These are phyloP conservation scores for Dendrocalamus latiflorus DNA, from an alignment of 202 grass and related monocot genomes.

Conservation along the genomic window DNA sequence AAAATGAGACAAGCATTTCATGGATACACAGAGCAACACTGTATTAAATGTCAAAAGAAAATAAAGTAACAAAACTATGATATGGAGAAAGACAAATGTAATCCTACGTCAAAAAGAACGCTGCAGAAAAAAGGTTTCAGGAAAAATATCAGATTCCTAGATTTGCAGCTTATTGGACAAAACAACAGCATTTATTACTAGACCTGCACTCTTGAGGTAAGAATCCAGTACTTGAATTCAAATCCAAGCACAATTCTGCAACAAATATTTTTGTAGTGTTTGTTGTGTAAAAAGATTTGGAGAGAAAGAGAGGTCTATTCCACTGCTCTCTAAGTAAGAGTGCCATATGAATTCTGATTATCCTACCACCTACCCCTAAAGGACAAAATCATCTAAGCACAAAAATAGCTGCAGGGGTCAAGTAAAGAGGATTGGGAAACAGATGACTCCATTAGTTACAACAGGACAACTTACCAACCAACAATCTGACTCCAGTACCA, in stretches of 20 bases:
- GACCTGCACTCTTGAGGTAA: not conserved
- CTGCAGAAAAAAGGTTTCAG: conserved; percentile 4
- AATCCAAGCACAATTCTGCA: not conserved
- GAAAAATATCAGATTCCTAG: not conserved
- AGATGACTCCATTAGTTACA: not conserved
- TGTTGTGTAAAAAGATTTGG: not conserved
- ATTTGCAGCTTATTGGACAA: not conserved
- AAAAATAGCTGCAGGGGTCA: not conserved
- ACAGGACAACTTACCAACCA: not conserved
- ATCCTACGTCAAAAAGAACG: not conserved
- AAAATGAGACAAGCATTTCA: not conserved
- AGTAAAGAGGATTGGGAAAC: not conserved
- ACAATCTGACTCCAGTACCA: not conserved
- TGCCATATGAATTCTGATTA: not conserved
- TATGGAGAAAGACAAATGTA: not conserved
- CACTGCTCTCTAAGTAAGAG: not conserved
- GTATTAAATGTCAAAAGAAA: conserved; percentile 6
- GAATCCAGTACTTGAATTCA: conserved; percentile 13
- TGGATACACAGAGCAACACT: not conserved
- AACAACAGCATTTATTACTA: not conserved
- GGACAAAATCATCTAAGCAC: no score
- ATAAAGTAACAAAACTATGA: conserved; percentile 5
- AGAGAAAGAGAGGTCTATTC: not conserved
- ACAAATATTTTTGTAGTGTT: not conserved
- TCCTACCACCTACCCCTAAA: not conserved